These are phyloP conservation scores for Sonneratia caseolaris DNA, from an alignment of 345 rosid species.

Conservation along the genomic window DNA sequence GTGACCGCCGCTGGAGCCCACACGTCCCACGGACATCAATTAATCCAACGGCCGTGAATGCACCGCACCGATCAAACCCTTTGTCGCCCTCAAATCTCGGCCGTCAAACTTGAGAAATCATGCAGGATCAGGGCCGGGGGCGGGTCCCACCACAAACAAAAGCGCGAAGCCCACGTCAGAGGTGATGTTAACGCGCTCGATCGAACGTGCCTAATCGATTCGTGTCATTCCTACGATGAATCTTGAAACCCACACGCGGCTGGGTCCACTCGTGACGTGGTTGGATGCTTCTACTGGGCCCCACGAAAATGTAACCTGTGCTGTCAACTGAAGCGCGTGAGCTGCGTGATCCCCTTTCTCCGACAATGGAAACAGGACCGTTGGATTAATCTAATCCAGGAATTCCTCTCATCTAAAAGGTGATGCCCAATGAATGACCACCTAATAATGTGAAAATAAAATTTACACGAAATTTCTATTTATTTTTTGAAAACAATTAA, in stretches of 20 bases:
- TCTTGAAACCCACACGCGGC: neutral
- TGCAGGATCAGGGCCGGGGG: neutral
- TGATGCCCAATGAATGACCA: too few species aligned
- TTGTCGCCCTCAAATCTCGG: neutral
- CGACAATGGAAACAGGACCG: neutral
- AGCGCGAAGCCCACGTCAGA: neutral
- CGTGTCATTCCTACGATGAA: neutral
- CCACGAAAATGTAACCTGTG: neutral
- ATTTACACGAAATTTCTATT: too few species aligned
- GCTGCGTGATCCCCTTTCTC: neutral
- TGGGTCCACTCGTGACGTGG: neutral
- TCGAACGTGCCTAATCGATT: neutral
- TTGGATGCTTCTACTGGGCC: neutral
- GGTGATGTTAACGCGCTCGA: constrained; percentile 1
- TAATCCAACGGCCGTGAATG: neutral
- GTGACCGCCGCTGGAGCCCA: neutral
- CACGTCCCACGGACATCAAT: neutral
- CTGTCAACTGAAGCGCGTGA: neutral
- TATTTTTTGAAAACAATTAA: too few species aligned
- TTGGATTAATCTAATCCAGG: neutral
- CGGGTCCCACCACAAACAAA: neutral
- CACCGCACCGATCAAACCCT: neutral
- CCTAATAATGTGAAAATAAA: too few species aligned
- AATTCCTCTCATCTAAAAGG: neutral
- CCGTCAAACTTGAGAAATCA: neutral